Evolutionary conservation across 495 filamentous ascomycete genomes (phyloP), one percentile per base, ranked within the genome.

Genomic region (Staphylotrichum longicolle): DNA sequence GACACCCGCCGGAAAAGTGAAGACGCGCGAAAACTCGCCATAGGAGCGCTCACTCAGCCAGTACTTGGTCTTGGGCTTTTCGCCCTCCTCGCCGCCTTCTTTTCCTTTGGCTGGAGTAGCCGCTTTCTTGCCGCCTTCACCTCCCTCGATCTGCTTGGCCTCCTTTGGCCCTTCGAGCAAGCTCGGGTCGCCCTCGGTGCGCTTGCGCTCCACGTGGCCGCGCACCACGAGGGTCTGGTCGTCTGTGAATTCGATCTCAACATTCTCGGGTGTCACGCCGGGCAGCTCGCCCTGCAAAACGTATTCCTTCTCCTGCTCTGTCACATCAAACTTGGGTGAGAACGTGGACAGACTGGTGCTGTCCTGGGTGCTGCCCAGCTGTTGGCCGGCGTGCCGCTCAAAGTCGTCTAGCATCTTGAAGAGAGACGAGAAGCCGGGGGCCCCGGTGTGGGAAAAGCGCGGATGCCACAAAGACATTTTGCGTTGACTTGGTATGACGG

Each of bases 241-340:
- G 70, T 96, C 92, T 46, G 84, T 86, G 80, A 96, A 96, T 73
- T 96, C 90, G 67, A 98, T 88, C 40, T 85, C 77, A 62, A 96
- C 77, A 66, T 95, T 83, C 63, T 88, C 83, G 69, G 91, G 89
- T 48, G 89, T 82, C 48, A 93, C 81, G 47, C 93, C 93, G 0
- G 93, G 93, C 0, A 96, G 83, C 72, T 98, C 93, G 66, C 92
- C 92, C 66, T 95, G 87, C 4, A 98, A 86, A 59, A 88, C 80
- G 72, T 93, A 98, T 60, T 72, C 72, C 14, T 86, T 74, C 14
- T 82, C 78, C 4, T 79, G 71, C 76, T 96, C 91, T 62, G 82
- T 80, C 46, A 96, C 82, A 70, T 97, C 93, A 76, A 97, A 96
- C 65, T 85, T 69, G 63, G 72, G 70, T 7, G 55, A 44, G 59